Evolutionary conservation across 2,329 filamentous ascomycete species (phyloP), one percentile per base, ranked within the genome.

Genomic region (Capronia epimyces): DNA sequence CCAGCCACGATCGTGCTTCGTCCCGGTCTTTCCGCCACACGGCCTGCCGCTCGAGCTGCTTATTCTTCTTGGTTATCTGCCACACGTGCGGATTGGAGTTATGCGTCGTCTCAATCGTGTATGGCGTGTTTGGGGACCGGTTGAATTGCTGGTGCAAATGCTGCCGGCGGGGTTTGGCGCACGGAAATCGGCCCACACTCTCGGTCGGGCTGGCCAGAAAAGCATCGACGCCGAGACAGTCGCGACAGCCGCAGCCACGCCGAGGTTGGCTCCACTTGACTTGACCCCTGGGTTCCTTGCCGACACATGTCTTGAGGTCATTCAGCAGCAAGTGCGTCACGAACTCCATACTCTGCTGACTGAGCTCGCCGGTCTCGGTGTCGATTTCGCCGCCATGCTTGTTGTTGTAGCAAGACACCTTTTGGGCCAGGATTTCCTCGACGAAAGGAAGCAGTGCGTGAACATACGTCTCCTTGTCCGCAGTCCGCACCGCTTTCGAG

Each of bases 51-150:
- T 34, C n/a, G 31, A 10, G 6, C 6, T n/a, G 31, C 15, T 34
- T 13, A 21, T 46, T 39, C 20, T 37, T 42, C 37, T 51, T 51
- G 16, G 49, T 51, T 10, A 51, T 42, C 25, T 46, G 43, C 49
- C 43, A 46, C 16, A 46, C 20, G 13, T 46, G 42, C 15, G 49
- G 49, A 15, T 34, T 41, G 18, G 25, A 36, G 43, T 43, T 24
- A 3, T 43, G 43, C 8, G 46, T 20, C 3, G 49, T 51, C 20
- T 18, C 39, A n/a, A 51, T 31, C 8, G 24, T 41, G 37, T 46
- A 51, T 10, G 40, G 34, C 22, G 7, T 27, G n/a, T 21, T 25
- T 4, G 12, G 8, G 12, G 12, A 12, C 9, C 42, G 25, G 1
- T 36, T 29, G 29, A 34, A 51, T 22, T n/a, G 21, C 2, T 3